Conservation (phyloP, 306 rosid genomes). For the Vicia villosa region DNA sequence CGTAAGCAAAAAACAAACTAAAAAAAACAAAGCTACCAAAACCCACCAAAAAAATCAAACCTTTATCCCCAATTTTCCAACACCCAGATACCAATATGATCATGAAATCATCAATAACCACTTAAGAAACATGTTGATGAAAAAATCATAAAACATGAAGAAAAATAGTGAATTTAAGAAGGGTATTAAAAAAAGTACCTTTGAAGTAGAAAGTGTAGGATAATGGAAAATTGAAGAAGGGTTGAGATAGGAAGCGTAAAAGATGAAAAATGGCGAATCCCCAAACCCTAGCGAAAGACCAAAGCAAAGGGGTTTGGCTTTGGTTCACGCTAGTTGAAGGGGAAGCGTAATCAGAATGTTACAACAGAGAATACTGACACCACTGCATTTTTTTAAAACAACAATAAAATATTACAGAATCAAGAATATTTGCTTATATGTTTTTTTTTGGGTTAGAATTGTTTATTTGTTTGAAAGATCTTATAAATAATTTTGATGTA, state of each 20-base stretch:
- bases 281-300: constrained; percentile 69
- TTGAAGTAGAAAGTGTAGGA: constrained; percentile 19
- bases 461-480: background rate
- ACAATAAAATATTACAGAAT: constrained; percentile 18
- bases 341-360: constrained; percentile 36
- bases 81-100: constrained; percentile 41
- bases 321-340: constrained; percentile 49
- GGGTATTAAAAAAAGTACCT: constrained; percentile 45
- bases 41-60: constrained; percentile 33
- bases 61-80: constrained; percentile 15
- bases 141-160: no score
- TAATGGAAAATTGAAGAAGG: no score
- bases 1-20: background rate
- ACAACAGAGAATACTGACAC: constrained; percentile 34
- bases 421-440: background rate
- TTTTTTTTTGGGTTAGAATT: background rate
- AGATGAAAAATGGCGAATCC: constrained; percentile 43
- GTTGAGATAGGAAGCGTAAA: constrained; percentile 21
- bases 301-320: constrained; percentile 57
- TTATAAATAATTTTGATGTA: no score
- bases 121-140: background rate
- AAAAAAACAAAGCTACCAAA: background rate
- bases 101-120: constrained; percentile 26
- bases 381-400: constrained; percentile 13
- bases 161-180: background rate